Evolutionary conservation across 148 eudicot species (phyloP), one percentile per base, ranked within the genome.

Genomic region (Diospyros lotus): DNA sequence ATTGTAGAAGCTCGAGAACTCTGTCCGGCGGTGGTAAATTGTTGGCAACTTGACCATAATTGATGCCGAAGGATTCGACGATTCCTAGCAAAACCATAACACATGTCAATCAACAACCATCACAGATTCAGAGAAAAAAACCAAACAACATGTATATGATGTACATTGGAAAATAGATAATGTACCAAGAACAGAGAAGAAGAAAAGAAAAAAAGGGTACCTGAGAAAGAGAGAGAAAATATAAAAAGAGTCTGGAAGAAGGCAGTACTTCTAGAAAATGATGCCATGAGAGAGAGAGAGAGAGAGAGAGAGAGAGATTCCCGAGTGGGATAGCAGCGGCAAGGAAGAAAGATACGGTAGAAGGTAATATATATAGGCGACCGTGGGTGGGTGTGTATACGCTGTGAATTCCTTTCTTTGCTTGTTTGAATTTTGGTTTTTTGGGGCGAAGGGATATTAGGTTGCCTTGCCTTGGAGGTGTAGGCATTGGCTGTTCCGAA

Each of bases 41-140:
- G 84, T 90, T 86, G 38, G 71, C 95, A 0, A 93, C 80, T 74
- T 87, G 91, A 2, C 97, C 97, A 40, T 93, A 93, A 75, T 93
- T 93, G 72, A 93, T 86, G 58, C 97, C 97, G 0, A 93, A 50
- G 0, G 90, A 87, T 43, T 84, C 78, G 1, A 78, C 85, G 18
- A 42, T 65, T 69, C 15, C 52, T 39, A 82, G 28, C 12, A 55
- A 75, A 38, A 39, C 69, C 63, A 38, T 56, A 65, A 66, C n/a
- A 66, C n/a, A 5, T 53, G 59, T 70, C 8, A 40, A 69, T 8
- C 10, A 4, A 51, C 2, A 38, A 53, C 12, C 58, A 68, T 28
- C 8, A 52, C 6, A 6, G 12, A 42, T 69, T 55, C 41, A 40
- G 4, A 3, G 41, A 54, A 60, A 4, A 3, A 58, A 10, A 58